A percentile compares a stretch with the other conserved stretches of the same genome.
Evolutionary conservation across 2,329 filamentous ascomycete genomes (phyloP).

Genomic region (Ceratocystis lukuohia): DNA sequence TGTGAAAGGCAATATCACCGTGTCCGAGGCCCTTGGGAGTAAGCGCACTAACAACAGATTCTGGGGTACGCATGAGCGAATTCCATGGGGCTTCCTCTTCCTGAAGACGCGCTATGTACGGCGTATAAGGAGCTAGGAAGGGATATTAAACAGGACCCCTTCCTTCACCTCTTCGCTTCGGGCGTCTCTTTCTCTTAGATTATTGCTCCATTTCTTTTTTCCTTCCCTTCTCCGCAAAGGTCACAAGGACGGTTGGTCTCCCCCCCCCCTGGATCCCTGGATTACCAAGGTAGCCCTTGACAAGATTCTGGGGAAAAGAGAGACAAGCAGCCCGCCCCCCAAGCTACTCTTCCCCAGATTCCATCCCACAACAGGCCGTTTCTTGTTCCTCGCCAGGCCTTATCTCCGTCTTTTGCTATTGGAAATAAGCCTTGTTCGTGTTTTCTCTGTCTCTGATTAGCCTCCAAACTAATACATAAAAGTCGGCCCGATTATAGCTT

Average conservation of each 20-base stretch:
- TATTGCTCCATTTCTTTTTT: background rate
- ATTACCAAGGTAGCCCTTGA: background rate
- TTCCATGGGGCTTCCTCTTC: no score
- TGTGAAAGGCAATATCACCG: conserved; percentile 3
- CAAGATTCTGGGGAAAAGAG: background rate
- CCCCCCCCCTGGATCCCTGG: background rate
- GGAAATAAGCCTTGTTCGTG: background rate
- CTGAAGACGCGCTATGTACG: no score
- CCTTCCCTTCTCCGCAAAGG: background rate
- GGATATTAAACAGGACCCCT: background rate
- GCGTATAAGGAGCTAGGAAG: no score
- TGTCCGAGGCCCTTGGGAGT: conserved; percentile 1
- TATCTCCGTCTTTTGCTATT: background rate
- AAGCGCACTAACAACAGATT: conserved; percentile 3
- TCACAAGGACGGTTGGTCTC: background rate
- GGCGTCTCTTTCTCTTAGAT: background rate
- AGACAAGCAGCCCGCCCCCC: background rate
- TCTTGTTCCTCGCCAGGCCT: background rate
- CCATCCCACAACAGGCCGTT: background rate
- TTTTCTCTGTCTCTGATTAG: background rate
- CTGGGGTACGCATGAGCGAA: background rate
- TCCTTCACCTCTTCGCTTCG: background rate
- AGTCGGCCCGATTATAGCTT: background rate
- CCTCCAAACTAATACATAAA: background rate
- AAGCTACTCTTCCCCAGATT: background rate